Conservation (phyloP, 129 eudicot genomes). For the Chrysanthemum seticuspe region DNA sequence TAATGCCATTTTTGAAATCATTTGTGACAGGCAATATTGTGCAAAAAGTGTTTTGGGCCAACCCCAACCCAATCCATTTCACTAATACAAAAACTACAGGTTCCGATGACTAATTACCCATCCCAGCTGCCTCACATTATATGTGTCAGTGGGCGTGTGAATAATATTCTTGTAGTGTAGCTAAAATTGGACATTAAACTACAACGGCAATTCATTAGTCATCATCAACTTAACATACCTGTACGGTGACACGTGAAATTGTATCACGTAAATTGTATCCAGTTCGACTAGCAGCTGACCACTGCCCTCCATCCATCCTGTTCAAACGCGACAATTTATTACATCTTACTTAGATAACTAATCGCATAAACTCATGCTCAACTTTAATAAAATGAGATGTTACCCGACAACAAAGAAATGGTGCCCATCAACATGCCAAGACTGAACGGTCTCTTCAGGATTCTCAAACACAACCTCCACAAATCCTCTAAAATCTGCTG, state of each 20-base stretch:
- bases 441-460: conserved; percentile 49
- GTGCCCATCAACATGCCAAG: conserved; percentile 80
- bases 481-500: conserved; percentile 56
- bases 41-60: no score
- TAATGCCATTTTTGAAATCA: no score
- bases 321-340: not conserved
- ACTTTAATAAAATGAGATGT: not conserved
- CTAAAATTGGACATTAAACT: no score
- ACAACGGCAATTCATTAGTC: not conserved
- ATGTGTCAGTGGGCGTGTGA: no score
- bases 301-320: conserved; percentile 80
- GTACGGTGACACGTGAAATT: conserved; percentile 71
- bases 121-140: no score
- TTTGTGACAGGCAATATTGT: no score
- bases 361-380: not conserved
- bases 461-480: conserved; percentile 71
- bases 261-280: conserved; percentile 70
- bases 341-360: not conserved
- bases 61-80: no score
- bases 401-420: conserved; percentile 82
- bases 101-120: no score
- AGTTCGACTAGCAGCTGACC: conserved; percentile 61
- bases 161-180: no score
- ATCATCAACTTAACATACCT: conserved; percentile 38
- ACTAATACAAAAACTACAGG: no score